These are phyloP conservation scores for Cladophialophora exuberans DNA, from an alignment of 2,329 filamentous ascomycete species.

Conservation along the genomic window DNA sequence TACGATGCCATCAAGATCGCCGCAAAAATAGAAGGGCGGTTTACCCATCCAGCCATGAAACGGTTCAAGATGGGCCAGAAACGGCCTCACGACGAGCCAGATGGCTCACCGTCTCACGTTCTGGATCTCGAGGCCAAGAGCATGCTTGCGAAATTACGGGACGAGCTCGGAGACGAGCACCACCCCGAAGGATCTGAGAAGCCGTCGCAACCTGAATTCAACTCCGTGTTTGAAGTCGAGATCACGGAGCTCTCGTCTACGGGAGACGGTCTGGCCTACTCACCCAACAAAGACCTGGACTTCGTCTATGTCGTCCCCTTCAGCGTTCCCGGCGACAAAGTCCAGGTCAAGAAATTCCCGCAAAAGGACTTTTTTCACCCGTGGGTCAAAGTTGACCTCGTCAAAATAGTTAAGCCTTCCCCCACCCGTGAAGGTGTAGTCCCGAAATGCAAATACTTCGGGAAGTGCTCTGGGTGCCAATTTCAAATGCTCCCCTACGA, in stretches of 20 bases:
- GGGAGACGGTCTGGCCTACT: slow-evolving; percentile 82
- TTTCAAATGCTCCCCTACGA: slow-evolving; percentile 95
- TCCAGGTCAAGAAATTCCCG: slow-evolving; percentile 76
- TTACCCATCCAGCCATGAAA: no score
- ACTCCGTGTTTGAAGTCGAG: slow-evolving; percentile 74
- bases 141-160: no score
- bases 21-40: no score
- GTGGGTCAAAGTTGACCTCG: slow-evolving; percentile 79
- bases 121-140: no score
- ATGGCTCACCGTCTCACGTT: no score
- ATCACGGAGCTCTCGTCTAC: slow-evolving; percentile 84
- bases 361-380: slow-evolving; percentile 66
- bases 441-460: slow-evolving; percentile 84
- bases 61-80: no score
- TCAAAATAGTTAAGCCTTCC: slow-evolving; percentile 75
- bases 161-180: not conserved
- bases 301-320: slow-evolving; percentile 77
- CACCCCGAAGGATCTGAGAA: not conserved
- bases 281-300: slow-evolving; percentile 53
- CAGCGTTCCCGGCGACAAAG: slow-evolving; percentile 79
- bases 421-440: slow-evolving; percentile 75
- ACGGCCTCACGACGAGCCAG: no score
- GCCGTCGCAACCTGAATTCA: not conserved
- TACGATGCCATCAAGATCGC: no score
- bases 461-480: slow-evolving; percentile 86